Conservation (phyloP, 2,329 filamentous ascomycete species). For the Trichoderma arundinaceum region DNA sequence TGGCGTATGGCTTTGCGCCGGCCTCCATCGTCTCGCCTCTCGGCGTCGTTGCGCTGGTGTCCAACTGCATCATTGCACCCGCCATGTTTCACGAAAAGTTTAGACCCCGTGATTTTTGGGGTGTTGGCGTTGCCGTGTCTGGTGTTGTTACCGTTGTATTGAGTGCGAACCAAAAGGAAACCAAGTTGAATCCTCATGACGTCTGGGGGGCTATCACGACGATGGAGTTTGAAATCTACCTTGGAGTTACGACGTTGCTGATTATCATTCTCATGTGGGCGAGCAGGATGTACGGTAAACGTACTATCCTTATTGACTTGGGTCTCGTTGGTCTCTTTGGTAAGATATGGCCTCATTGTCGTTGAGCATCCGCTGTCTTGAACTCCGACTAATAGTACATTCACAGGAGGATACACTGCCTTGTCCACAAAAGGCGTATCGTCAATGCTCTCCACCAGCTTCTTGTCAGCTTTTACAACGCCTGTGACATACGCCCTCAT, state of each 20-base stretch:
- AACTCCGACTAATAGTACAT: neutral
- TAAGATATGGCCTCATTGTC: constrained; percentile 49
- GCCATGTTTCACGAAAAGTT: constrained; percentile 92
- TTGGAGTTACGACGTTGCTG: constrained; percentile 74
- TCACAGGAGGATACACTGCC: constrained; percentile 87
- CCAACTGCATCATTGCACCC: constrained; percentile 95
- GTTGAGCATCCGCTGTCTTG: neutral
- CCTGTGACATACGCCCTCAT: constrained; percentile 90
- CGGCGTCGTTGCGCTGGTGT: constrained; percentile 94
- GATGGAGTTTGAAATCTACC: constrained; percentile 89
- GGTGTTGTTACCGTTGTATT: constrained; percentile 93
- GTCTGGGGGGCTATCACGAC: constrained; percentile 88
- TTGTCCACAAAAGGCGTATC: constrained; percentile 96
- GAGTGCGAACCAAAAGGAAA: constrained; percentile 87
- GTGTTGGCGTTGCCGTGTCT: constrained; percentile 83
- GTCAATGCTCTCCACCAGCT: constrained; percentile 88
- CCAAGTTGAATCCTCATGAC: constrained; percentile 86
- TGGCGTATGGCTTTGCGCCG: constrained; percentile 96
- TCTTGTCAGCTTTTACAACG: constrained; percentile 87
- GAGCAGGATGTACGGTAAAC: constrained; percentile 82
- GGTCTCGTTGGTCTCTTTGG: constrained; percentile 93
- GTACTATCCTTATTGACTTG: constrained; percentile 87
- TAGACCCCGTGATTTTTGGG: constrained; percentile 81
- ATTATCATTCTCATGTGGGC: constrained; percentile 81
- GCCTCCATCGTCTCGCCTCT: constrained; percentile 96